Percentiles rank a stretch among this genome's conserved stretches.
phyloP scores from a whole-genome alignment of 1,284 basidiomycete genomes.

The Ceratobasidium sp. region DNA sequence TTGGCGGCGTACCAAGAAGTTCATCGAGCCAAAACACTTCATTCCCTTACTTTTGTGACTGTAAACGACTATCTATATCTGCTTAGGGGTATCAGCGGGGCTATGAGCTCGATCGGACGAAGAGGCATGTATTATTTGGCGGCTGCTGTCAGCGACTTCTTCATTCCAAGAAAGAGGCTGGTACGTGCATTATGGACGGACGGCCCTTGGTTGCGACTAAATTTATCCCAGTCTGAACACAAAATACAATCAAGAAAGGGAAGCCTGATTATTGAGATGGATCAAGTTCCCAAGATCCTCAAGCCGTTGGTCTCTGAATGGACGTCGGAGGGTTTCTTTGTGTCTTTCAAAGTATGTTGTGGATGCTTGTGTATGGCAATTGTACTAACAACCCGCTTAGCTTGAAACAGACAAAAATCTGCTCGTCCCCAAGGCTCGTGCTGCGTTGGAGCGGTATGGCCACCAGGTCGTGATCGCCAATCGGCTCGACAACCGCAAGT shows the following conservation, averaged over 20 bases:
- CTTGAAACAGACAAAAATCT: constrained; percentile 89
- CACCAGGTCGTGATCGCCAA: constrained; percentile 98
- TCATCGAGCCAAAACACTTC: constrained; percentile 73
- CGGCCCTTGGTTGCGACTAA: constrained; percentile 4
- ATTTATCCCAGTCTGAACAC: constrained; percentile 79
- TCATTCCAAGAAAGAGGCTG: constrained; percentile 88
- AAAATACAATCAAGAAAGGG: constrained; percentile 98
- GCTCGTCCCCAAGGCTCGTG: constrained; percentile 89
- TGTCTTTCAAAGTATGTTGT: constrained; percentile 88
- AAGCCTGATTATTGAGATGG: constrained; percentile 94
- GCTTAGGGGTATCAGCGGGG: constrained; percentile 74
- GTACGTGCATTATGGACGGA: constrained; percentile 55
- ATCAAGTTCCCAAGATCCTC: constrained; percentile 96
- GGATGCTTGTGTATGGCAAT: background rate
- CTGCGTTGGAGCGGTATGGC: constrained; percentile 89
- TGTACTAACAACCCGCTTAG: constrained; percentile 54
- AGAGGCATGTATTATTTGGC: constrained; percentile 94
- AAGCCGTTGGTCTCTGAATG: constrained; percentile 93
- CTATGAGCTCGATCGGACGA: constrained; percentile 71
- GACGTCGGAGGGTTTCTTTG: constrained; percentile 90
- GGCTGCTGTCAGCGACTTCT: constrained; percentile 98
- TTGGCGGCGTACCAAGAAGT: constrained; percentile 84
- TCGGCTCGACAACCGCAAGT: constrained; percentile 87
- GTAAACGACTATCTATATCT: constrained; percentile 98
- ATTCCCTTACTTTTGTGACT: constrained; percentile 90